A percentile compares a stretch with the other conserved stretches of the same genome.
These are phyloP conservation scores for Colletotrichum sp. DNA, from an alignment of 2,329 filamentous ascomycete genomes.

Conservation along the genomic window DNA sequence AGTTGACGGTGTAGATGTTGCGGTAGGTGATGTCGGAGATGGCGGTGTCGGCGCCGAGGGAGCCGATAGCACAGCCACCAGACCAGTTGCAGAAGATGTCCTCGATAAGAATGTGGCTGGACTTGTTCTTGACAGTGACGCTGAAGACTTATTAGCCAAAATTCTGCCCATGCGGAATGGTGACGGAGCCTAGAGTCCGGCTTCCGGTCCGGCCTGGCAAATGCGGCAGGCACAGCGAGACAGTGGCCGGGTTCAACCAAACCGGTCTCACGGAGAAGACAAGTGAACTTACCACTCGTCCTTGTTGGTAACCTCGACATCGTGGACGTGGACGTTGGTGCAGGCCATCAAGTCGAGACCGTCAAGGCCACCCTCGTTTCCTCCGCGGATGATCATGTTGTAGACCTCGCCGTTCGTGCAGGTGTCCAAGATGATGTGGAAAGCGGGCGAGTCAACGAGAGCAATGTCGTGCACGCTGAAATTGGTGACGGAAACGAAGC, in stretches of 20 bases:
- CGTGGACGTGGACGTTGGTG: constrained; percentile 62
- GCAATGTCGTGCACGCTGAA: constrained; percentile 54
- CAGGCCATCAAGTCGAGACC: constrained; percentile 58
- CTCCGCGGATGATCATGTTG: constrained; percentile 59
- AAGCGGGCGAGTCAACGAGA: constrained; percentile 52
- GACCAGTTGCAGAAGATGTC: constrained; percentile 67
- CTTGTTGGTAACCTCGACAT: constrained; percentile 67
- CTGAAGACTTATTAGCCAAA: background rate
- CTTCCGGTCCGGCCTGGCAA: background rate
- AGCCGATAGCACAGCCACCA: constrained; percentile 64
- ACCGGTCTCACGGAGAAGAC: constrained; percentile 31
- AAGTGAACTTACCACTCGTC: constrained; percentile 60
- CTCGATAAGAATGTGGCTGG: constrained; percentile 61
- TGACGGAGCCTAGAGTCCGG: background rate
- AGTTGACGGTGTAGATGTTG: constrained; percentile 63
- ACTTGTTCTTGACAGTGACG: constrained; percentile 38
- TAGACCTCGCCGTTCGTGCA: constrained; percentile 56
- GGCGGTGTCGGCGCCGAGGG: constrained; percentile 51
- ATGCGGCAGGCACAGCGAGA: background rate
- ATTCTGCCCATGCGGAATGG: background rate
- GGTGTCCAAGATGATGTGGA: constrained; percentile 52
- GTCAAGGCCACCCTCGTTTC: constrained; percentile 56
- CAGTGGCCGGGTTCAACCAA: background rate
- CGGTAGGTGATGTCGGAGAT: constrained; percentile 59
- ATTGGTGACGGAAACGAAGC: constrained; percentile 46